Conservation (phyloP, 257 asterid genomes). For the Oldenlandia corymbosa region DNA sequence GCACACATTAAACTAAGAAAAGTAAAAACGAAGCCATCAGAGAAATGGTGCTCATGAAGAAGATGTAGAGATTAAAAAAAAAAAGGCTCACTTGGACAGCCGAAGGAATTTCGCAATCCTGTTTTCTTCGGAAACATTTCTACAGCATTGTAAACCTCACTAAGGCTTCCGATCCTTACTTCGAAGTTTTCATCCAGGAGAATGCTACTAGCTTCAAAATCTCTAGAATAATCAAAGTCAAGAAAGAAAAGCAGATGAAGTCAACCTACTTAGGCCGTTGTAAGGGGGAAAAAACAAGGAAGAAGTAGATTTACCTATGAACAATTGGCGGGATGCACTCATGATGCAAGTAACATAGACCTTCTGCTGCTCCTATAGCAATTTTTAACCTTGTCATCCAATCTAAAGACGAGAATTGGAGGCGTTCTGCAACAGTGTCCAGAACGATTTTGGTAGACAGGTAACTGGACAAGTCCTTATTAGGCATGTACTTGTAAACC, state of each 20-base stretch:
- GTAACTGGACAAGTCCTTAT: slow-evolving; percentile 4
- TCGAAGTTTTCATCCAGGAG: slow-evolving; percentile 11
- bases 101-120: background rate
- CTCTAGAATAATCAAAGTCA: slow-evolving; percentile 1
- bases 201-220: slow-evolving; percentile 9
- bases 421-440: background rate
- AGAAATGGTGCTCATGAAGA: too few relatives aligned
- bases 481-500: slow-evolving; percentile 9
- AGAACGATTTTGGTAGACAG: background rate
- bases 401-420: background rate
- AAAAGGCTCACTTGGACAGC: background rate
- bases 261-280: background rate
- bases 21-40: background rate
- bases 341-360: slow-evolving; percentile 10
- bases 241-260: background rate
- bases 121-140: background rate
- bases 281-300: background rate
- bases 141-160: background rate
- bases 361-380: slow-evolving; percentile 10
- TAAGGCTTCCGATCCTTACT: slow-evolving; percentile 6
- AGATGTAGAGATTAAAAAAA: background rate
- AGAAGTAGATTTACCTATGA: background rate
- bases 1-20: background rate
- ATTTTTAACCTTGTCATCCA: slow-evolving; percentile 7
- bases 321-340: background rate